Evolutionary conservation across 352 stramenopile genomes (phyloP), one percentile per base, ranked within the genome.

Genomic region (Phytophthora constricta): DNA sequence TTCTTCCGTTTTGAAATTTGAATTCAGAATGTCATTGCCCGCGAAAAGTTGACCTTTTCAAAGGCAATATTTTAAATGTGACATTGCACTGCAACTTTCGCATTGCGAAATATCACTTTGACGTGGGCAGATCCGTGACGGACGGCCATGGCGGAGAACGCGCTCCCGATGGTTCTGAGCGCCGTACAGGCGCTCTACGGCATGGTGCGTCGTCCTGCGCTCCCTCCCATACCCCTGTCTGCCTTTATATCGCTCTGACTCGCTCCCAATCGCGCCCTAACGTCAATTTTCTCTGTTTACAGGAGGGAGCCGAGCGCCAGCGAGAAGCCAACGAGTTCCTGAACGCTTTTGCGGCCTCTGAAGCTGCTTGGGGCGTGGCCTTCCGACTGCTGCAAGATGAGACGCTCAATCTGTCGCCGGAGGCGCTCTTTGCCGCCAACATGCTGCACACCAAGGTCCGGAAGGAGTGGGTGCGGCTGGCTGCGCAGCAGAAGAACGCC

Each of bases 381-480:
- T 65, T 86, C 27, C 81, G 86, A 51, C 17, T 92, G 31, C 47
- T 92, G 26, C 70, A 77, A 22, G 81, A 92, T 28, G 61, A 78
- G 60, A 66, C 79, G 31, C 68, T 86, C 19, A 62, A 61, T 22
- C 45, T 89, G 46, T 68, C 79, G 25, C 65, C 70, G 4, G 79
- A 89, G 52, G 78, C 72, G 51, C 77, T 90, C n/a, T 90, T 92
- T 43, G 81, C 82, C 0, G 84, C 84, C 54, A 92, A 90, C 54
- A 89, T 92, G 80, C 46, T 92, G 19, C 84, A 92, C 62, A 72
- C 76, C 17, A 92, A 92, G 60, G 75, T 89, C 34, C 82, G 82
- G 16, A 86, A 83, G 62, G 80, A 91, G 49, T 92, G 84, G 84
- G 62, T 78, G 28, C 77, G 74, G 41, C 56, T 90, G 25, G 42